Evolutionary conservation across 2,329 filamentous ascomycete genomes (phyloP), one percentile per base, ranked within the genome.

Genomic region (Sporothrix inflata): DNA sequence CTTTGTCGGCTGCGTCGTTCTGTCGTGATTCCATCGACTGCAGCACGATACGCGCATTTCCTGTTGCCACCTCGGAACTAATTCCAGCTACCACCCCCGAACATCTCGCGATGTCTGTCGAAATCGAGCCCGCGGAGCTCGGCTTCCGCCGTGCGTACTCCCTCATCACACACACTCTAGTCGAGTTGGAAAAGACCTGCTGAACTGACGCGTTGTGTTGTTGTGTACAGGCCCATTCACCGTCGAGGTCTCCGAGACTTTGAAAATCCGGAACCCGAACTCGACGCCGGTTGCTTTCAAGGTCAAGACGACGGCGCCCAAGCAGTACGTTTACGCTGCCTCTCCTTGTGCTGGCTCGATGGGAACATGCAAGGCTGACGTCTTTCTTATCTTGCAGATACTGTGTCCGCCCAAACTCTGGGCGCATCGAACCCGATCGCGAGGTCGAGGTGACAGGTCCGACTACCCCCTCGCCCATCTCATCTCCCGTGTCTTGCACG

Each of bases 221-320:
- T 11, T 51, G 9, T 67, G 49, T 55, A 66, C 77, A 92, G 90
- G 90, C 74, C 90, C 90, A 69, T 91, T 92, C 78, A 90, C 87
- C 74, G 82, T 85, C 71, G 90, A 92, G 82, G 89, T 91, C 73
- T 83, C 88, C 77, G 88, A 90, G 82, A 86, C 84, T 72, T 83
- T 92, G 76, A 89, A 84, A 77, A 89, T 92, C 79, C 87, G 83
- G 80, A 92, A 92, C 82, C 84, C 87, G 60, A 90, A 88, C 79
- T 82, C 84, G 66, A 83, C 85, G 55, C 89, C 90, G 8, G 84
- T 92, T 75, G 90, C 89, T 51, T 92, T 92, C 85, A 92, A 92
- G 88, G 96, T 99, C 83, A 99, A 99, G 90, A 99, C 96, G 66
- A 99, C 96, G 75, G 96, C 96, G 67, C 96, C 96, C 45, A 98